Percentiles rank a stretch among this genome's conserved stretches.
phyloP scores from a whole-genome alignment of 331 rosid genomes.

The Malus hybrid region DNA sequence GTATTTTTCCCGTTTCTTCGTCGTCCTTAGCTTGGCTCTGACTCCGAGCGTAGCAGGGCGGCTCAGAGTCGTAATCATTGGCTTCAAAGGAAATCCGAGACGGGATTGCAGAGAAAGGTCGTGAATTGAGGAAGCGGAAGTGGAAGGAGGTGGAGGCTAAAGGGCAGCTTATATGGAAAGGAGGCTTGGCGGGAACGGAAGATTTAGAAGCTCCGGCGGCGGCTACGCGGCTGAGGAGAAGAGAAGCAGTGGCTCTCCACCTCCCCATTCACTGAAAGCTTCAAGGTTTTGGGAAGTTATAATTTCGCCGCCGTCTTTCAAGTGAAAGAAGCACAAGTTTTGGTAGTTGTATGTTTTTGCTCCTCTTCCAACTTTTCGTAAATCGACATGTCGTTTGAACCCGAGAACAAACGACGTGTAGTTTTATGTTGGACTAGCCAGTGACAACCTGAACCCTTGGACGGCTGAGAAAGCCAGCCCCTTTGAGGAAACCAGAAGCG shows the following conservation, averaged over 20 bases:
- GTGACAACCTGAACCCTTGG: neutral
- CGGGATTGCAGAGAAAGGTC: constrained; percentile 53
- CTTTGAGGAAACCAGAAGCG: neutral
- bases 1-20: constrained; percentile 45
- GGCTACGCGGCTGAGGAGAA: constrained; percentile 33
- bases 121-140: constrained; percentile 24
- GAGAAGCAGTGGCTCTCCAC: constrained; percentile 58
- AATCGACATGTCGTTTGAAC: constrained; percentile 2
- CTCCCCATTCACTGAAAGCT: constrained; percentile 65
- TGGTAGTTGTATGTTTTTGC: neutral
- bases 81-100: constrained; percentile 21
- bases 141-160: constrained; percentile 7
- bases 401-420: neutral
- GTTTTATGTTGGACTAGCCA: neutral
- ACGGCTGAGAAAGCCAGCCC: neutral
- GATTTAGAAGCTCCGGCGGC: constrained; percentile 23
- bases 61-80: constrained; percentile 34
- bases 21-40: constrained; percentile 19
- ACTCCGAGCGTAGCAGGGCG: constrained; percentile 4
- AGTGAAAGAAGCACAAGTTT: neutral
- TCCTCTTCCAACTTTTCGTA: neutral
- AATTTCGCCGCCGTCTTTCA: neutral
- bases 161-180: neutral
- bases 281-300: neutral
- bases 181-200: constrained; percentile 7